Evolutionary conservation across 2,329 filamentous ascomycete genomes (phyloP).

Genomic region (Emergomyces pasteurianus): DNA sequence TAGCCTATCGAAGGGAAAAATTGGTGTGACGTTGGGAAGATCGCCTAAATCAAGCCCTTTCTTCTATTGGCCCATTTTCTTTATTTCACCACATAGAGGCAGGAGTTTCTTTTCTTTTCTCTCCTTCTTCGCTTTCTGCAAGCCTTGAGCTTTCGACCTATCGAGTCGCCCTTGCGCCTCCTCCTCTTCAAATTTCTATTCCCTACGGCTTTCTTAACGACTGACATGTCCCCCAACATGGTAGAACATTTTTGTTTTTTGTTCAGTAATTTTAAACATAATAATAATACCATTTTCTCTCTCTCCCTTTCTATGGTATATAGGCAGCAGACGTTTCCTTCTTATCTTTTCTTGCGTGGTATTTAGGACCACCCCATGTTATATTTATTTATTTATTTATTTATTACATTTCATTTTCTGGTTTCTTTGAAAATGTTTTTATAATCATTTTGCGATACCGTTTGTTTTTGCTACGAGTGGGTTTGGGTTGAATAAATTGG

Average conservation of each 20-base stretch:
- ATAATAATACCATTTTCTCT: neutral
- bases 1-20: conserved; percentile 3
- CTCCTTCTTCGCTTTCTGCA: neutral
- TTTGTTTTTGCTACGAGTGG: neutral
- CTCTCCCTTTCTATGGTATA: neutral
- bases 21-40: conserved; percentile 2
- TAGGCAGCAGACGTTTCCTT: neutral
- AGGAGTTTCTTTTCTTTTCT: too few species aligned
- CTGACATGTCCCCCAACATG: neutral
- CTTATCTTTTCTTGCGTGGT: neutral
- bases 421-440: neutral
- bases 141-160: neutral
- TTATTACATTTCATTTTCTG: neutral
- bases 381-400: too few species aligned
- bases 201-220: neutral
- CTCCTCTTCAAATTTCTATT: neutral
- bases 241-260: neutral
- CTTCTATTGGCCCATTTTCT: too few species aligned
- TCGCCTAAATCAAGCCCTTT: neutral
- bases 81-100: too few species aligned
- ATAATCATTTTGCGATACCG: too few species aligned
- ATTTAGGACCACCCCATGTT: too few species aligned
- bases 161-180: neutral
- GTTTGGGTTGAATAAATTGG: neutral
- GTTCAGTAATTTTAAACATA: neutral